Evolutionary conservation across 139 green algal species (phyloP), one percentile per base, ranked within the genome.

Genomic region (Desmodesmus armatus): DNA sequence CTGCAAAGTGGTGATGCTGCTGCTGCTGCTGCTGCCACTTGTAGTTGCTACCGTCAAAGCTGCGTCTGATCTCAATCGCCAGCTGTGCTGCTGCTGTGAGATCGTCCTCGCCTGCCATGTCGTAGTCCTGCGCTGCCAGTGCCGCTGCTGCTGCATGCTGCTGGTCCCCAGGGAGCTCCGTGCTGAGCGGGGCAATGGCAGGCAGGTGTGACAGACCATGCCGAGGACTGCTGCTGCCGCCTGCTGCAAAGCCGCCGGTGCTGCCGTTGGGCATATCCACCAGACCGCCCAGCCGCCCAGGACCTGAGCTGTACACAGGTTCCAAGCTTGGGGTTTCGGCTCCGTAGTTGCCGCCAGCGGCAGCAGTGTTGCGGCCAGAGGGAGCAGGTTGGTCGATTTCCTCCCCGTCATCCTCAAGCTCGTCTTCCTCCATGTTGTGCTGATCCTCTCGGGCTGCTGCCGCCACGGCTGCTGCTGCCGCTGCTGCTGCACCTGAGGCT

Each of bases 11-110:
- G 37, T 69, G 60, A 40, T 66, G 78, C 41, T 63, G 62, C 27
- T 84, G 78, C 41, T 53, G 35, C 25, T 72, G 55, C 25, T 17
- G 15, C 25, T 69, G 39, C 27, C 53, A 82, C n/a, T 27, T 60
- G 35, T 58, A 53, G 37, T 44, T 55, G 78, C 43, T 77, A n/a
- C 78, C 78, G 11, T 84, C 78, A 49, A 67, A 76, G 41, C 43
- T 77, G 15, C 78, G 41, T 1, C 78, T 62, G 0, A 77, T 31
- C 4, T 75, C 78, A 53, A 84, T 84, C 6, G 78, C 78, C 0
- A 29, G 41, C 43, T 76, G 78, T 2, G 78, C 78, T 37, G 78
- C 78, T 49, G 58, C 78, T 27, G 62, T 43, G 5, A 76, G 62
- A 2, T 15, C 40, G 4, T 84, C 78, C 0, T 84, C 49, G 7